phyloP scores from a whole-genome alignment of 2,329 filamentous ascomycete genomes.

The Colletotrichum eremochloae region DNA sequence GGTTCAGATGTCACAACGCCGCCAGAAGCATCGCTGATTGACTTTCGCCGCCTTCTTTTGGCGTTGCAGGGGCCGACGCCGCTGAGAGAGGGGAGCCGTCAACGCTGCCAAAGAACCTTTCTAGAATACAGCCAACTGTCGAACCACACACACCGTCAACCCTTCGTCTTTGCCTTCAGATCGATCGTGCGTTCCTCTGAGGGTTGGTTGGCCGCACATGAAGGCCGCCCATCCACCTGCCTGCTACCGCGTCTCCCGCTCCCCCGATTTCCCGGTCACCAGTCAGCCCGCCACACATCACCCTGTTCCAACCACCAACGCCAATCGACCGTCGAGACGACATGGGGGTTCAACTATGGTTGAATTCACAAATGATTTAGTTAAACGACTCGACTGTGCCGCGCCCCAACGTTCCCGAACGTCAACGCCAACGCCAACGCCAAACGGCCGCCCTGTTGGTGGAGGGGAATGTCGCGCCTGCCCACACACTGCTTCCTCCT shows the following conservation, averaged over 20 bases:
- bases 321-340: not conserved
- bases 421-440: constrained; percentile 7
- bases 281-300: constrained; percentile 5
- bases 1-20: not conserved
- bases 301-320: constrained; percentile 2
- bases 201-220: not conserved
- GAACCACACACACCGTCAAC: constrained; percentile 22
- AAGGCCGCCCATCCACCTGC: not conserved
- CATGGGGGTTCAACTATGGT: not conserved
- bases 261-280: constrained; percentile 14
- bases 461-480: not conserved
- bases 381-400: constrained; percentile 7
- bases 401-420: not conserved
- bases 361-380: not conserved
- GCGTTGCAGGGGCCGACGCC: constrained; percentile 1
- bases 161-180: not conserved
- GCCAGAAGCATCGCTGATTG: constrained; percentile 6
- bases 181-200: not conserved
- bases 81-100: constrained; percentile 17
- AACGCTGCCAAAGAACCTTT: constrained; percentile 29
- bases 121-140: constrained; percentile 36
- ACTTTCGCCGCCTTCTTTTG: constrained; percentile 5
- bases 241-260: not conserved
- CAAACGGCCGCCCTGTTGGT: constrained; percentile 20
- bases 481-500: constrained; percentile 16